Percentiles rank a stretch among this genome's conserved stretches.
phyloP scores from a whole-genome alignment of 1,284 basidiomycete species.

The Papiliotrema terrestris region DNA sequence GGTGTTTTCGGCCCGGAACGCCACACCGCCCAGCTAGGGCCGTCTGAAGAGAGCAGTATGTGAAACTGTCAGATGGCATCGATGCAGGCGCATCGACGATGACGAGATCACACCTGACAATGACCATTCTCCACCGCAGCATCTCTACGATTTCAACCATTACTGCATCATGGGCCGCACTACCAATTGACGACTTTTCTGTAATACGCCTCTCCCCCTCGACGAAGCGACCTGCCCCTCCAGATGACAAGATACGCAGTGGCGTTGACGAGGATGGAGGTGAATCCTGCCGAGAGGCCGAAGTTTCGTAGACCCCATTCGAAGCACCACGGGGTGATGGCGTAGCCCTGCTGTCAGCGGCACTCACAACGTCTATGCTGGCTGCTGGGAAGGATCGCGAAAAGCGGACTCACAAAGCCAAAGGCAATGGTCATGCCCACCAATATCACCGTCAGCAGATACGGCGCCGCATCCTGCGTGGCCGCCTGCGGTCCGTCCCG shows the following conservation, averaged over 20 bases:
- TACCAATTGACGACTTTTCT: slow-evolving; percentile 13
- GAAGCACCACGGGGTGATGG: slow-evolving; percentile 23
- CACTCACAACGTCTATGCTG: too few species aligned
- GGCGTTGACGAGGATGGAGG: slow-evolving; percentile 8
- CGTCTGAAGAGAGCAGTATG: too few species aligned
- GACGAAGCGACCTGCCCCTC: slow-evolving; percentile 10
- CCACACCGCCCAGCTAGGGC: too few species aligned
- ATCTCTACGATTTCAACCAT: too few species aligned
- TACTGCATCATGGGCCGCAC: too few species aligned
- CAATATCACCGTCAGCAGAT: slow-evolving; percentile 17
- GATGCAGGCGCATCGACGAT: too few species aligned
- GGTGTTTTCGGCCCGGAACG: too few species aligned
- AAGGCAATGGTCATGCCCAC: slow-evolving; percentile 16
- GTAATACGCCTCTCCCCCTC: slow-evolving; percentile 8
- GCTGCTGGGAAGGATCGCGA: too few species aligned
- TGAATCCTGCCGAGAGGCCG: slow-evolving; percentile 10
- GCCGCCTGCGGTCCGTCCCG: slow-evolving; percentile 12
- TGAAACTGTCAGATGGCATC: too few species aligned
- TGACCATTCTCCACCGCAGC: too few species aligned
- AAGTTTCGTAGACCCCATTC: slow-evolving; percentile 16
- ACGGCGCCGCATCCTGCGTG: slow-evolving; percentile 12
- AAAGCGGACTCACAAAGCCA: slow-evolving; percentile 12
- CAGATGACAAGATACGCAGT: slow-evolving; percentile 8
- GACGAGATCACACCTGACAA: too few species aligned
- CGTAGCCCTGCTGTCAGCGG: slow-evolving; percentile 8